These are phyloP conservation scores for Blastomyces percursus DNA, from an alignment of 2,329 filamentous ascomycete genomes.

Conservation along the genomic window DNA sequence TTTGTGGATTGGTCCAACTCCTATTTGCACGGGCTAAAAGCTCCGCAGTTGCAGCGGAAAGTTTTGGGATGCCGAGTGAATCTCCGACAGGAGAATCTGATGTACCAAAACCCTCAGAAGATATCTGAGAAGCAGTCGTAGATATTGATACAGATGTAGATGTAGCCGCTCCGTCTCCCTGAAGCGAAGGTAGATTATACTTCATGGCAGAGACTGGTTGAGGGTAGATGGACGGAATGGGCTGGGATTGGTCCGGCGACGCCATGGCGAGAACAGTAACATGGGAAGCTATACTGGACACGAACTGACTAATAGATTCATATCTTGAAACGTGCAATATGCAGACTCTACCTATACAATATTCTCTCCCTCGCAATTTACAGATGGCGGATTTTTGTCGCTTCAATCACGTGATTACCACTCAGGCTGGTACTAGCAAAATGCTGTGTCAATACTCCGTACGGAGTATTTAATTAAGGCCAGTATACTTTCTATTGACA, in stretches of 20 bases:
- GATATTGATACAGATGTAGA: background rate
- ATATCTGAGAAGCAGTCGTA: background rate
- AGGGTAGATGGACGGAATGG: background rate
- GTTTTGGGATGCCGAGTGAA: constrained; percentile 3
- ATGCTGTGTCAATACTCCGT: too few species aligned
- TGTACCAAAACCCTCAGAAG: background rate
- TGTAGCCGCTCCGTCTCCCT: background rate
- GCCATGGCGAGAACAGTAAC: background rate
- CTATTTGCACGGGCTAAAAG: constrained; percentile 5
- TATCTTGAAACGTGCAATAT: background rate
- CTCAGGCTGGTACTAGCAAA: background rate
- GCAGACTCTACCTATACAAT: background rate
- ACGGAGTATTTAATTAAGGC: too few species aligned
- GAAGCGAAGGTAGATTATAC: background rate
- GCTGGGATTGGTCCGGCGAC: background rate
- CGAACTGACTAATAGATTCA: background rate
- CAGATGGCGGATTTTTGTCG: background rate
- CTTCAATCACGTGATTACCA: background rate
- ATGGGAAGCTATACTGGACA: background rate
- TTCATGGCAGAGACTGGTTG: background rate
- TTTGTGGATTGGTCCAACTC: background rate
- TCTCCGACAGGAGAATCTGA: background rate
- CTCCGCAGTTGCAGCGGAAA: constrained; percentile 7
- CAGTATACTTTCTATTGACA: too few species aligned
- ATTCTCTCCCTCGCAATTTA: background rate